Percentiles rank a stretch among this genome's conserved stretches.
Conservation (phyloP, 495 filamentous ascomycete genomes). For the Aspergillus conjunctus region DNA sequence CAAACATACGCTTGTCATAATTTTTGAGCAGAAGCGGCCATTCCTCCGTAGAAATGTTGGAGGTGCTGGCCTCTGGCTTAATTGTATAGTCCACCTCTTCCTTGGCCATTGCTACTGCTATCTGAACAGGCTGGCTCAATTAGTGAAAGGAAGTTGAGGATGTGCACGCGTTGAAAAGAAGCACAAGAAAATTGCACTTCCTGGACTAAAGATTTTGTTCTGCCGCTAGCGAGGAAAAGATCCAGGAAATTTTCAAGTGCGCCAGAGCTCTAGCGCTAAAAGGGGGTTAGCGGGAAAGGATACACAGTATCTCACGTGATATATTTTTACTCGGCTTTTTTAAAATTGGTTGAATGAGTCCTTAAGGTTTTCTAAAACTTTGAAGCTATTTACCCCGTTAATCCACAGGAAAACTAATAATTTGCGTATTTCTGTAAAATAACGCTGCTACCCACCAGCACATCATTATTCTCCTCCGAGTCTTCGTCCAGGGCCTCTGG, state of each 20-base stretch:
- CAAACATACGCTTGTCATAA: constrained; percentile 71
- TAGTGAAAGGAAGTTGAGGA: constrained; percentile 28
- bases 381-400: not conserved
- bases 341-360: not conserved
- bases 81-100: constrained; percentile 76
- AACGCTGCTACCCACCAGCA: not conserved
- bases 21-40: constrained; percentile 94
- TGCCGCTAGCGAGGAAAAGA: constrained; percentile 30
- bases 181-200: constrained; percentile 28
- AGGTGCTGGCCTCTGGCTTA: constrained; percentile 77
- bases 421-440: not conserved
- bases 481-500: constrained; percentile 66
- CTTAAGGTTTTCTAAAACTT: not conserved
- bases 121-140: constrained; percentile 33
- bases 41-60: constrained; percentile 70
- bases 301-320: constrained; percentile 15
- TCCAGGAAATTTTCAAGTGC: constrained; percentile 35
- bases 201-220: constrained; percentile 30
- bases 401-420: not conserved
- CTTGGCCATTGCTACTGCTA: constrained; percentile 65
- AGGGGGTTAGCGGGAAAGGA: constrained; percentile 23
- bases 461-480: constrained; percentile 55
- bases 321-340: not conserved
- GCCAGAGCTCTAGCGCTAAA: constrained; percentile 26
- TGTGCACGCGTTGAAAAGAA: constrained; percentile 24